Base-by-base conservation (phyloP, 768 basidiomycete species). In the Panaeolus cyanescens region DNA sequence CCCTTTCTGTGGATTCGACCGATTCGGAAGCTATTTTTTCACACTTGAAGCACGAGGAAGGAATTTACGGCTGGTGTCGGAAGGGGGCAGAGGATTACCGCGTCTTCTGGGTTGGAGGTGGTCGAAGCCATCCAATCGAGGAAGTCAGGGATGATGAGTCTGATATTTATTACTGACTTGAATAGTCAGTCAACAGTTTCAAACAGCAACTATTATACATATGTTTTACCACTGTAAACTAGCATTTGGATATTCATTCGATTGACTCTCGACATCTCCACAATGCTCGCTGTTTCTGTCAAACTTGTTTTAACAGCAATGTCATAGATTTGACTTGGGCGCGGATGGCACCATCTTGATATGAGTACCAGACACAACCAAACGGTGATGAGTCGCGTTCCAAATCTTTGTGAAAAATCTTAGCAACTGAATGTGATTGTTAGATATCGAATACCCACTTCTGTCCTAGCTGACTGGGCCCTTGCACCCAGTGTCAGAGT, bases 51-150 rank as follows among this genome's bases (percentile, higher is more conserved):
- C 74, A 73, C 20, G 85, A 87, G 59, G 80, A 88, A 60, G 92
- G 92, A 5, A 73, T 90, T 5, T 95, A 94, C 70, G 92, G 84
- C 0, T 93, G 92, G 92, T 81, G 86, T 73, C 75, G 85, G 65
- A 92, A 88, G 68, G 92, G 88, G 15, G 63, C 78, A 3, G 84
- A 86, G 58, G 92, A 95, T 68, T 95, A 87, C 83, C 79, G 92
- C 20, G 83, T 94, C 12, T 87, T 94, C 69, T 95, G 92, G 92
- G 74, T 93, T 9, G 92, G 92, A 0, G 90, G 90, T 20, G 76
- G 60, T 55, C 63, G 50, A 53, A 55, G 54, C 55, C 50, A 54
- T 30, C 59, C 40, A 36, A 50, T 55, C 25, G 28, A 55, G 36
- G 40, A 58, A 22, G 64, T 62, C 22, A 32, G 19, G 2, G 59